phyloP scores from a whole-genome alignment of 2,329 filamentous ascomycete genomes.

The Ceratocystis eucalypticola region DNA sequence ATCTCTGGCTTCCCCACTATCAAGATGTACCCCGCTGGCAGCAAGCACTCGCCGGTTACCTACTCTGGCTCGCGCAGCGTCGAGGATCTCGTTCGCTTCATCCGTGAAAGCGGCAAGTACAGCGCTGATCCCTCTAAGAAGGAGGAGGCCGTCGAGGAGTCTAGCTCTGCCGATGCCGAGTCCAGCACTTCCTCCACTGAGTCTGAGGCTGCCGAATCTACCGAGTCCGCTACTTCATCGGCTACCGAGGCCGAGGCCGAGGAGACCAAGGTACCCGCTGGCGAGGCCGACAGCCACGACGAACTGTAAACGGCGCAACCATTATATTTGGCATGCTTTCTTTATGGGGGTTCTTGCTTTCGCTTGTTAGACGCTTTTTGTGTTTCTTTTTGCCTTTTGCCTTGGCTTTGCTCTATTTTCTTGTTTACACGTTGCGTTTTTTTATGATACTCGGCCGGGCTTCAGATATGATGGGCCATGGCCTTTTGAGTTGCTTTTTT shows the following conservation, averaged over 20 bases:
- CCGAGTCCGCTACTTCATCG: slow-evolving; percentile 26
- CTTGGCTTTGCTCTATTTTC: neutral
- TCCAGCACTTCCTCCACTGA: slow-evolving; percentile 37
- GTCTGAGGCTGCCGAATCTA: slow-evolving; percentile 32
- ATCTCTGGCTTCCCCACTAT: slow-evolving; percentile 98
- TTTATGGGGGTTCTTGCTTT: neutral
- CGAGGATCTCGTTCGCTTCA: slow-evolving; percentile 82
- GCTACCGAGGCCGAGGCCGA: slow-evolving; percentile 28
- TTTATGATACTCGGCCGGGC: slow-evolving; percentile 13
- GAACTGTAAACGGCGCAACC: slow-evolving; percentile 50
- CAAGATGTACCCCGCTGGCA: slow-evolving; percentile 88
- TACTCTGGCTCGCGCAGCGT: slow-evolving; percentile 81
- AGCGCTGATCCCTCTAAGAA: slow-evolving; percentile 49
- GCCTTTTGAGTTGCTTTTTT: slow-evolving; percentile 15
- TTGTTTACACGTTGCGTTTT: neutral
- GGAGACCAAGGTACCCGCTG: slow-evolving; percentile 26
- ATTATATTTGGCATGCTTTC: too few relatives aligned
- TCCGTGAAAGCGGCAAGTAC: slow-evolving; percentile 91
- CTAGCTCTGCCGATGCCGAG: slow-evolving; percentile 11
- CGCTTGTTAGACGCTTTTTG: slow-evolving; percentile 1
- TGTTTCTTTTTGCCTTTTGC: slow-evolving; percentile 13
- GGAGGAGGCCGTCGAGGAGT: slow-evolving; percentile 42
- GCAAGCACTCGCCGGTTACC: slow-evolving; percentile 71
- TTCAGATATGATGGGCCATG: slow-evolving; percentile 12
- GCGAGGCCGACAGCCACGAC: slow-evolving; percentile 44